Base-by-base conservation (phyloP, 169 alveolate species). In the Cryptosporidium felis region DNA sequence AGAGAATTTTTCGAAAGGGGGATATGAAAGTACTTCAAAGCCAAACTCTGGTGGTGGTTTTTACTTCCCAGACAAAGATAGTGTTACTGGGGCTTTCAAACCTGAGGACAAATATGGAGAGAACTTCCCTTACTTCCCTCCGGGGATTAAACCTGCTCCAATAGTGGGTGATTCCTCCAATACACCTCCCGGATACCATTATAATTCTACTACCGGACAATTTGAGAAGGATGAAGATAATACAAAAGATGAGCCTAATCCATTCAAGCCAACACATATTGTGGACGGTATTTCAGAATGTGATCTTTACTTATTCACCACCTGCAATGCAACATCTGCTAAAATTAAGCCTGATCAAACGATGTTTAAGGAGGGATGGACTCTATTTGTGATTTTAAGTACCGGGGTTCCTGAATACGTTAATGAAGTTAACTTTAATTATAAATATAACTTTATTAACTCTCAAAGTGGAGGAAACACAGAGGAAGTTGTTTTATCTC, bases 281-380 rank as follows among this genome's bases (percentile, higher is more conserved):
- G 65, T 74, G 0, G 53, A 74, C 56, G 85, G 85, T 53, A 53
- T 32, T 16, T 10, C 60, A 14, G 45, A 53, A 36, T 74, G 85
- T 53, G 41, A 53, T 38, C 56, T 74, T 10, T 56, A 74, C 26
- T 32, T 74, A 1, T 74, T 74, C 60, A 40, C 74, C 12, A 49
- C 67, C 12, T 74, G 85, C 38, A 74, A 74, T 58, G 46, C 74
- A 34, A 74, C 85, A 26, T 74, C 85, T 53, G 85, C 67, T 1
- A 74, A 3, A 4, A 49, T 74, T 12, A 56, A 23, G 59, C 74
- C 67, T 21, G 46, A 32, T 16, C n/a, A 40, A 38, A 3, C 32
- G 0, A 23, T 2, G 0, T 74, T 53, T 10, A 58, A 34, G 1
- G 32, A 56, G 18, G 60, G n/a, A 10, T 74, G 85, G 85, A 74